phyloP scores from a whole-genome alignment of 805 yeast genomes.

The Candida coleopterorum region DNA sequence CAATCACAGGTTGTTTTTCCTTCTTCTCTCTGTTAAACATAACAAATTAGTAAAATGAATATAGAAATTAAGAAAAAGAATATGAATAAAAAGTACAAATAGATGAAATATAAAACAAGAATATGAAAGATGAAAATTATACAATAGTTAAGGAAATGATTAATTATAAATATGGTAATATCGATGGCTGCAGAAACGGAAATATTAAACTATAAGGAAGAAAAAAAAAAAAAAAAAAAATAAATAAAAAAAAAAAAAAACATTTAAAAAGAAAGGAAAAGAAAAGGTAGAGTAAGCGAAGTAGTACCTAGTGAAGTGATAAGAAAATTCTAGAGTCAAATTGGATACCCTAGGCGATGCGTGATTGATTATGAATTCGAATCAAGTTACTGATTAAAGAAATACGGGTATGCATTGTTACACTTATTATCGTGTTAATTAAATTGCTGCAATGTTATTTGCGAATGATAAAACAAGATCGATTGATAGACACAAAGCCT shows the following conservation, averaged over 20 bases:
- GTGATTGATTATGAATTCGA: too few species aligned
- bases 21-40: constrained; percentile 2
- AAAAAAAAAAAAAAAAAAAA: too few species aligned
- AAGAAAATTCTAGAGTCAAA: too few species aligned
- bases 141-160: constrained; percentile 3
- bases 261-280: too few species aligned
- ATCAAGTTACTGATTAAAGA: too few species aligned
- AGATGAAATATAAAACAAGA: not conserved
- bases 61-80: not conserved
- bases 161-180: not conserved
- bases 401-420: too few species aligned
- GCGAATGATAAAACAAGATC: not conserved
- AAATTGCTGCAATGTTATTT: not conserved
- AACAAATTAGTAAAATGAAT: not conserved
- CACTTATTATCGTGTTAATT: too few species aligned
- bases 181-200: constrained; percentile 6
- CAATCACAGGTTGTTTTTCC: constrained; percentile 3
- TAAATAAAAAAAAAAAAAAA: too few species aligned
- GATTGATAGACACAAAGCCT: not conserved
- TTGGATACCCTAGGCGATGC: too few species aligned
- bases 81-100: not conserved
- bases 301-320: too few species aligned
- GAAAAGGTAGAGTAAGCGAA: too few species aligned
- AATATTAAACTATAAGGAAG: too few species aligned
- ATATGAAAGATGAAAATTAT: not conserved